phyloP scores from a whole-genome alignment of 352 stramenopile genomes.

The Thraustochytrium striatum region DNA sequence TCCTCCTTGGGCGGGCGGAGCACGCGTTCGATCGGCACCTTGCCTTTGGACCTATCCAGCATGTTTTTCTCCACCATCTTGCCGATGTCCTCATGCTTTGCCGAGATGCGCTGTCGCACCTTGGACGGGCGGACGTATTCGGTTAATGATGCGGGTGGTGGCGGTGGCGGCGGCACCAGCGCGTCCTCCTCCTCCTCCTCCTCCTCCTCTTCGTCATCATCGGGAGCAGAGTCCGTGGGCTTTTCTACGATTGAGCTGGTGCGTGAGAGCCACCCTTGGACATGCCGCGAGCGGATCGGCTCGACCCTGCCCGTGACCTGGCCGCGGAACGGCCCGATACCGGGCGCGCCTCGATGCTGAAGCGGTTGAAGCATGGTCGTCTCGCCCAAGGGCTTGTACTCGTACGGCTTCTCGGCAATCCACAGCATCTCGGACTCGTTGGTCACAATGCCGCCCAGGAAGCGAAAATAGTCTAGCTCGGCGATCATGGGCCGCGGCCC shows the following conservation, averaged over 20 bases:
- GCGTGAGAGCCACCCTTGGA: too few species aligned
- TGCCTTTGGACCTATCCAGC: background rate
- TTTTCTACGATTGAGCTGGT: too few species aligned
- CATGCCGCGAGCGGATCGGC: too few species aligned
- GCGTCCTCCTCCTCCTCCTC: background rate
- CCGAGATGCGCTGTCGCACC: too few species aligned
- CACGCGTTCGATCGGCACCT: background rate
- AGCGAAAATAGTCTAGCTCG: conserved; percentile 16
- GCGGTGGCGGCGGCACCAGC: too few species aligned
- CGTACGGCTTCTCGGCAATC: background rate
- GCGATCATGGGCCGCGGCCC: too few species aligned
- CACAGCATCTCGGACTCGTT: background rate
- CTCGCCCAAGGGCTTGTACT: background rate
- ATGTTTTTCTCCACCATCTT: background rate
- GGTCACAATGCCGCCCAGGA: conserved; percentile 1
- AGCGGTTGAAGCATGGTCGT: background rate
- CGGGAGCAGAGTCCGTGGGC: too few species aligned
- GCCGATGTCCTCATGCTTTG: background rate
- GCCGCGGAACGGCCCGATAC: too few species aligned
- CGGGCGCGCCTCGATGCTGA: too few species aligned
- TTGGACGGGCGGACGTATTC: too few species aligned
- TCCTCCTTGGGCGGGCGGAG: background rate
- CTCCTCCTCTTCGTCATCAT: background rate
- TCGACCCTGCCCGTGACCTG: too few species aligned
- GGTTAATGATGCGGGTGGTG: too few species aligned